A percentile compares a stretch with the other conserved stretches of the same genome.
Evolutionary conservation across 768 basidiomycete genomes (phyloP).

Genomic region (Xerocomus potaroensis): DNA sequence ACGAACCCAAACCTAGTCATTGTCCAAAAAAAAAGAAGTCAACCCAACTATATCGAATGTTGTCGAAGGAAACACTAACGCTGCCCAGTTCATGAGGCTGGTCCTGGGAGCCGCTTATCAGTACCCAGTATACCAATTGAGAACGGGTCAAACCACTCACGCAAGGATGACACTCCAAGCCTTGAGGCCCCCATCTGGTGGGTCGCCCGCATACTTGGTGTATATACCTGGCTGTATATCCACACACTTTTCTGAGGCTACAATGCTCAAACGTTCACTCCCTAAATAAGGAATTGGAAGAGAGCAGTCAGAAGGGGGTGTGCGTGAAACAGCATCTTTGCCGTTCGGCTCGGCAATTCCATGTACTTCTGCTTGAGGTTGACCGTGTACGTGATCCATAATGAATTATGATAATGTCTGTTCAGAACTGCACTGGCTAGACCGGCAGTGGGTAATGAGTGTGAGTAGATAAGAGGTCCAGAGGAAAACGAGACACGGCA

Average conservation of each 20-base stretch:
- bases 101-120: constrained; percentile 8
- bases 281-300: constrained; percentile 8
- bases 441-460: no score
- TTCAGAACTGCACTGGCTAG: no score
- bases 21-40: background rate
- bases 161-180: constrained; percentile 28
- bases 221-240: constrained; percentile 2
- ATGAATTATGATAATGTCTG: no score
- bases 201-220: constrained; percentile 12
- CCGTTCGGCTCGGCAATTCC: background rate
- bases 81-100: constrained; percentile 33
- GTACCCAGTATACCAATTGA: background rate
- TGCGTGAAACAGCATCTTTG: background rate
- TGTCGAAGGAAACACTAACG: constrained; percentile 27
- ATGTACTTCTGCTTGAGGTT: background rate
- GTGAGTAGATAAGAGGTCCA: no score
- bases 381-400: constrained; percentile 1
- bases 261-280: background rate
- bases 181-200: constrained; percentile 28
- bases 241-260: constrained; percentile 10
- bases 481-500: no score
- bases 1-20: constrained; percentile 57
- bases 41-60: background rate
- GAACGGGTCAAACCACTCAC: constrained; percentile 4
- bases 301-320: background rate